A percentile compares a stretch with the other conserved stretches of the same genome.
Conservation (phyloP, 768 basidiomycete genomes). For the Lyophyllum semitale region DNA sequence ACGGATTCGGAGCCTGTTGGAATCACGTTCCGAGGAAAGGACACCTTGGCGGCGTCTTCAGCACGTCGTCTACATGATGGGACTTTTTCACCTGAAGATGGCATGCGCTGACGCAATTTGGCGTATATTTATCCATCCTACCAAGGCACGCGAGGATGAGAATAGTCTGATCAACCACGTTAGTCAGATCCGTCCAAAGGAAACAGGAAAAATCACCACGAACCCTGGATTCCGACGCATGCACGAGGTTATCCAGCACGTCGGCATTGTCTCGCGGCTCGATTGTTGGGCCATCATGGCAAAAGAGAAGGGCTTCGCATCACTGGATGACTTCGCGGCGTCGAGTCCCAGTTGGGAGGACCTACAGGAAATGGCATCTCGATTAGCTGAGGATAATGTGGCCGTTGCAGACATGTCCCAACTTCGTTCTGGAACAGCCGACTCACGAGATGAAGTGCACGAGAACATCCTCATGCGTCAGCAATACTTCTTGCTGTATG, state of each 20-base stretch:
- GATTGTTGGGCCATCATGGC: constrained; percentile 28
- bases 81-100: too few species aligned
- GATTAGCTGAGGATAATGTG: constrained; percentile 20
- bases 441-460: constrained; percentile 8
- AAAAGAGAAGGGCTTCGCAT: not conserved
- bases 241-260: constrained; percentile 30
- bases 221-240: constrained; percentile 32
- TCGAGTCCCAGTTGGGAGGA: constrained; percentile 26
- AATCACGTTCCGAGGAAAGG: constrained; percentile 23
- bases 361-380: constrained; percentile 22
- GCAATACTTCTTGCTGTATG: constrained; percentile 33
- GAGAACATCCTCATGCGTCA: constrained; percentile 32
- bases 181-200: constrained; percentile 19
- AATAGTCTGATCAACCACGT: constrained; percentile 23
- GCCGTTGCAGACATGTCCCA: constrained; percentile 2
- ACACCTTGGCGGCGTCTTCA: constrained; percentile 31
- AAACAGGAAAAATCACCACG: constrained; percentile 24
- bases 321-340: constrained; percentile 29
- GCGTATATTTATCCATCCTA: constrained; percentile 20
- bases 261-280: constrained; percentile 18
- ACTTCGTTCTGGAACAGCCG: constrained; percentile 3
- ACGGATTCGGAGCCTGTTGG: constrained; percentile 21
- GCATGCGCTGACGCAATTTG: constrained; percentile 27
- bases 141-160: constrained; percentile 5
- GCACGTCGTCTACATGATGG: constrained; percentile 26